These are phyloP conservation scores for Penstemon barbatus DNA, from an alignment of 257 asterid genomes.

Conservation along the genomic window DNA sequence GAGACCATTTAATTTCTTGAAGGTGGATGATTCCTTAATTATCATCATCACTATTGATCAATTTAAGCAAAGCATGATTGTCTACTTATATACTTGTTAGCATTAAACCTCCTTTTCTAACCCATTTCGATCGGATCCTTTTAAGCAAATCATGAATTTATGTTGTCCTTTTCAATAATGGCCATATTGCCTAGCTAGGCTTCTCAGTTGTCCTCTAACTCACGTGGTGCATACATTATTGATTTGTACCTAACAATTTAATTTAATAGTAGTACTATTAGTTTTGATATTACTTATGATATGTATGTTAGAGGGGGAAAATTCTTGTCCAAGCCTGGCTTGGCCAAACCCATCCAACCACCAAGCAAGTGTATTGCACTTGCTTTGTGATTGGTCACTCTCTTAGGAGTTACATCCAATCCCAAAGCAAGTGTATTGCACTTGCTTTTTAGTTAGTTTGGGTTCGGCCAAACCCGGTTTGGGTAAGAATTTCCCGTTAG, in stretches of 20 bases:
- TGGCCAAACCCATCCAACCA: no score
- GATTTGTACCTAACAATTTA: conserved; percentile 36
- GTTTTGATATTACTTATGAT: conserved; percentile 13
- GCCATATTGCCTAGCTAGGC: not conserved
- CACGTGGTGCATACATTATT: conserved; percentile 24
- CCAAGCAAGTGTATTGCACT: no score
- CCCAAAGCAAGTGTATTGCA: no score
- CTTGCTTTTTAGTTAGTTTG: no score
- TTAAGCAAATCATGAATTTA: conserved; percentile 15
- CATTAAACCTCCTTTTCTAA: conserved; percentile 24
- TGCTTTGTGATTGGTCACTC: no score
- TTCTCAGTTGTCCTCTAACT: conserved; percentile 18
- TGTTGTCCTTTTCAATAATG: conserved; percentile 31
- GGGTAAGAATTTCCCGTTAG: no score
- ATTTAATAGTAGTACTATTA: not conserved
- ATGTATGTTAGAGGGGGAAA: not conserved
- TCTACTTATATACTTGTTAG: conserved; percentile 13
- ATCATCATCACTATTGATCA: not conserved
- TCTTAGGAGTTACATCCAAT: no score
- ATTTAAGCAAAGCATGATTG: conserved; percentile 25
- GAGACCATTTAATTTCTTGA: not conserved
- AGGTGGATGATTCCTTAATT: conserved; percentile 17
- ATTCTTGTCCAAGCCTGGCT: no score
- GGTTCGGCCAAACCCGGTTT: no score
- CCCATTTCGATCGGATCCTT: conserved; percentile 34